These are phyloP conservation scores for Globisporangium solare DNA, from an alignment of 352 stramenopile species.

Conservation along the genomic window DNA sequence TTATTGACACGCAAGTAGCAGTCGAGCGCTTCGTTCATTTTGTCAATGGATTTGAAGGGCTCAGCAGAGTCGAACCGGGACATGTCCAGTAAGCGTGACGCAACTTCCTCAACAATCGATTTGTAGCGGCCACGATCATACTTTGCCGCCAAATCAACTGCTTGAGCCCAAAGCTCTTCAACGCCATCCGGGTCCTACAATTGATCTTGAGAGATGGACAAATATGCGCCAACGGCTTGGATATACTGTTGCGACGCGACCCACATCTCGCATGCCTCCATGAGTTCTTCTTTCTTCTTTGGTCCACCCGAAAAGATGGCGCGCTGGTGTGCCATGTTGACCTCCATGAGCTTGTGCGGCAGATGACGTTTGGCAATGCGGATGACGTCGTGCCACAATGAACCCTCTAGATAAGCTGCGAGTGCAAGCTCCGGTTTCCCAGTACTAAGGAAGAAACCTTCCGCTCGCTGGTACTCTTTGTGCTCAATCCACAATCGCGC, in stretches of 20 bases:
- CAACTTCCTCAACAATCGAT: conserved; percentile 87
- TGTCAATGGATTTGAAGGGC: conserved; percentile 87
- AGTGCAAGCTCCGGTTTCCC: conserved; percentile 90
- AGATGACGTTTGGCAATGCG: conserved; percentile 88
- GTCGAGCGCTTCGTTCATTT: conserved; percentile 90
- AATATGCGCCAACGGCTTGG: conserved; percentile 90
- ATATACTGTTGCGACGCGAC: conserved; percentile 87
- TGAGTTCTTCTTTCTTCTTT: conserved; percentile 77
- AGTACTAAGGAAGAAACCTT: conserved; percentile 90
- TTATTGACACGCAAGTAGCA: conserved; percentile 80
- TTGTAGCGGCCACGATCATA: conserved; percentile 87
- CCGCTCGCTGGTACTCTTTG: conserved; percentile 79
- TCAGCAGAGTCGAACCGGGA: conserved; percentile 83
- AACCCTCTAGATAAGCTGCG: conserved; percentile 79
- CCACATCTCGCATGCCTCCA: conserved; percentile 85
- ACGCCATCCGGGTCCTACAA: conserved; percentile 60
- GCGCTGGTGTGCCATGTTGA: conserved; percentile 84
- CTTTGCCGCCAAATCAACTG: conserved; percentile 86
- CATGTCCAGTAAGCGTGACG: conserved; percentile 72
- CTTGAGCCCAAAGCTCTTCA: conserved; percentile 86
- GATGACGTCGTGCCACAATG: conserved; percentile 87
- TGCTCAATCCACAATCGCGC: conserved; percentile 81
- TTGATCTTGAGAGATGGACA: conserved; percentile 77
- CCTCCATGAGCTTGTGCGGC: conserved; percentile 90
- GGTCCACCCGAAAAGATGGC: conserved; percentile 70